These are phyloP conservation scores for Ogataea allantospora DNA, from an alignment of 805 yeast genomes.

Conservation along the genomic window DNA sequence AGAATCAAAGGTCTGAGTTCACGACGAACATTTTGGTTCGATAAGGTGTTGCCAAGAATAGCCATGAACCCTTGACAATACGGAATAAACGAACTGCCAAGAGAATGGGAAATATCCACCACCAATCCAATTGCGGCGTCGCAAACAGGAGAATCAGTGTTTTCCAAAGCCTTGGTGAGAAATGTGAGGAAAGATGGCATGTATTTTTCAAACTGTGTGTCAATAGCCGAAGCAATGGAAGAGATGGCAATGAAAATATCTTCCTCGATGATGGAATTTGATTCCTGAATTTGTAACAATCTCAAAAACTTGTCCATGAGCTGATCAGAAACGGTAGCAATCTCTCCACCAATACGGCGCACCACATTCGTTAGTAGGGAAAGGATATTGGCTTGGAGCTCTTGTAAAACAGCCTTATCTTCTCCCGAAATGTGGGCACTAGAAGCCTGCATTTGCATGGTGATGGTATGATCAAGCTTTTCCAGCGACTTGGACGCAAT, in stretches of 20 bases:
- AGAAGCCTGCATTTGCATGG: slow-evolving; percentile 51
- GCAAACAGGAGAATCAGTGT: slow-evolving; percentile 80
- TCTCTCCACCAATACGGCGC: slow-evolving; percentile 71
- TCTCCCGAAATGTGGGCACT: slow-evolving; percentile 45
- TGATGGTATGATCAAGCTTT: slow-evolving; percentile 70
- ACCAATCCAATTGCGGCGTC: slow-evolving; percentile 91
- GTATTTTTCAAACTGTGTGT: slow-evolving; percentile 66
- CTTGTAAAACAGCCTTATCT: slow-evolving; percentile 76
- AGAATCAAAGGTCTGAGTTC: slow-evolving; percentile 85
- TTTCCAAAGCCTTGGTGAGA: slow-evolving; percentile 72
- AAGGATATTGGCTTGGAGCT: slow-evolving; percentile 78
- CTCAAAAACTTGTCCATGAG: slow-evolving; percentile 82
- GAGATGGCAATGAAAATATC: slow-evolving; percentile 91
- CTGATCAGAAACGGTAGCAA: slow-evolving; percentile 68
- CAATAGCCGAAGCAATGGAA: slow-evolving; percentile 82
- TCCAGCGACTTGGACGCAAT: slow-evolving; percentile 73
- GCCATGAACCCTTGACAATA: slow-evolving; percentile 82
- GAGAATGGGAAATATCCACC: slow-evolving; percentile 89
- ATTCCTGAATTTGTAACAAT: slow-evolving; percentile 56
- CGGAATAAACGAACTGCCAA: slow-evolving; percentile 69
- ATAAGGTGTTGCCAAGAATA: slow-evolving; percentile 71
- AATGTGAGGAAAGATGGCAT: slow-evolving; percentile 83
- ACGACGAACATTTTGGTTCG: slow-evolving; percentile 64
- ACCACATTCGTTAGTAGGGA: slow-evolving; percentile 79
- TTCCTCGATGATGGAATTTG: slow-evolving; percentile 78